Evolutionary conservation across 306 rosid genomes (phyloP).

Genomic region (Pyrus betulifolia): DNA sequence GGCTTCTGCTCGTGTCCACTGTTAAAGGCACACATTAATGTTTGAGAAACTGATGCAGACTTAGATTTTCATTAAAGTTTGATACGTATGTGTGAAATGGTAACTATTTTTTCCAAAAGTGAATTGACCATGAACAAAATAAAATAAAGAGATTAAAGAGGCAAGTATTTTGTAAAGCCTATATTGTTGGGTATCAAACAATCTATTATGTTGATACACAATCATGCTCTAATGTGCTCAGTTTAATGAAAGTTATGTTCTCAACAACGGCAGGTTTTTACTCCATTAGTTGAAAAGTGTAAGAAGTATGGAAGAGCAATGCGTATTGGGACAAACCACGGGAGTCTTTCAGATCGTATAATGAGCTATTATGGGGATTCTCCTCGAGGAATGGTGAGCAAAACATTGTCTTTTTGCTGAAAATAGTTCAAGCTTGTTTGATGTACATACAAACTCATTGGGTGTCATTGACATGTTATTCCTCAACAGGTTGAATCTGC

Average conservation of each 20-base stretch:
- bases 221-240: neutral
- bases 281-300: slow-evolving; percentile 94
- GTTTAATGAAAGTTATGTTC: neutral
- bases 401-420: slow-evolving; percentile 14
- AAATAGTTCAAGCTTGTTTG: slow-evolving; percentile 1
- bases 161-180: neutral
- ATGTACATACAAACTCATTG: neutral
- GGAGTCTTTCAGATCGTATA: slow-evolving; percentile 99
- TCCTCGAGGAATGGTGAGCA: slow-evolving; percentile 94
- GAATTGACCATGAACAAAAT: neutral
- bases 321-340: slow-evolving; percentile 99
- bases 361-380: slow-evolving; percentile 99
- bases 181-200: neutral
- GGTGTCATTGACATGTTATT: slow-evolving; percentile 10
- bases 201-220: neutral
- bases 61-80: neutral
- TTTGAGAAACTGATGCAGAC: neutral
- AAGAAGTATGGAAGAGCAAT: slow-evolving; percentile 97
- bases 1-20: neutral
- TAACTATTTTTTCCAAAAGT: neutral
- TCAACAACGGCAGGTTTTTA: slow-evolving; percentile 54
- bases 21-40: neutral
- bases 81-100: neutral
- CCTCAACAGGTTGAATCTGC: slow-evolving; percentile 93
- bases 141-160: neutral